Evolutionary conservation across 2,329 filamentous ascomycete species (phyloP).

Genomic region (Corynespora cassiicola): DNA sequence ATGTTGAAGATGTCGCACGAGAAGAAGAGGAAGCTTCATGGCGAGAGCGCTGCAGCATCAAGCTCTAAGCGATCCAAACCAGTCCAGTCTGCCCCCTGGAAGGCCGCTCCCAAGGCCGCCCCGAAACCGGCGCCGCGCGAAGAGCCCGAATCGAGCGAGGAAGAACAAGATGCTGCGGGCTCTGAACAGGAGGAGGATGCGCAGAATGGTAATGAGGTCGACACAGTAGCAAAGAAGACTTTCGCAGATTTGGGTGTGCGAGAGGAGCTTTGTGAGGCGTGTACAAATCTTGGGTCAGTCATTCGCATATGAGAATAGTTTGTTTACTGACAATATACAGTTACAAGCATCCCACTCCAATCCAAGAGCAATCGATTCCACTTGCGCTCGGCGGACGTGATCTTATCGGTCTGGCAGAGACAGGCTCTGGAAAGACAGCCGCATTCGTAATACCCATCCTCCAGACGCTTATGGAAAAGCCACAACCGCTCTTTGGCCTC

Average conservation of each 20-base stretch:
- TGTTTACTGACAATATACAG: too few species aligned
- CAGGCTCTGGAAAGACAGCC: conserved; percentile 93
- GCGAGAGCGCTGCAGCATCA: conserved; percentile 8
- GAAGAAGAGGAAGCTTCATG: conserved; percentile 53
- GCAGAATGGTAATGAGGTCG: conserved; percentile 11
- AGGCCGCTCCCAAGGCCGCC: conserved; percentile 15
- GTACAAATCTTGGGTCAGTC: conserved; percentile 76
- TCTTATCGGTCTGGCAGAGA: conserved; percentile 92
- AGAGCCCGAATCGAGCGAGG: conserved; percentile 33
- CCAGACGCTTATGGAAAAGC: conserved; percentile 85
- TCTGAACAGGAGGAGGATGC: conserved; percentile 8
- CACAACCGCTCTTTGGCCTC: conserved; percentile 84
- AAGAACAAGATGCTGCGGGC: conserved; percentile 16
- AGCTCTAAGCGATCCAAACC: conserved; percentile 23
- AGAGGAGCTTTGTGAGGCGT: conserved; percentile 88
- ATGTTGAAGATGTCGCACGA: too few species aligned
- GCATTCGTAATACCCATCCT: conserved; percentile 94
- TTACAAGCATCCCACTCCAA: conserved; percentile 87
- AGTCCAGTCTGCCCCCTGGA: conserved; percentile 10
- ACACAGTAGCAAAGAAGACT: conserved; percentile 57
- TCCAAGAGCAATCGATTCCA: conserved; percentile 86
- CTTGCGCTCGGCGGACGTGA: conserved; percentile 80
- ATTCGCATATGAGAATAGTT: too few species aligned
- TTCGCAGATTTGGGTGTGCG: conserved; percentile 81
- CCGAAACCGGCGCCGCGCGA: conserved; percentile 19